Evolutionary conservation across 2,329 filamentous ascomycete species (phyloP).

Genomic region (Xylariaceae sp.): DNA sequence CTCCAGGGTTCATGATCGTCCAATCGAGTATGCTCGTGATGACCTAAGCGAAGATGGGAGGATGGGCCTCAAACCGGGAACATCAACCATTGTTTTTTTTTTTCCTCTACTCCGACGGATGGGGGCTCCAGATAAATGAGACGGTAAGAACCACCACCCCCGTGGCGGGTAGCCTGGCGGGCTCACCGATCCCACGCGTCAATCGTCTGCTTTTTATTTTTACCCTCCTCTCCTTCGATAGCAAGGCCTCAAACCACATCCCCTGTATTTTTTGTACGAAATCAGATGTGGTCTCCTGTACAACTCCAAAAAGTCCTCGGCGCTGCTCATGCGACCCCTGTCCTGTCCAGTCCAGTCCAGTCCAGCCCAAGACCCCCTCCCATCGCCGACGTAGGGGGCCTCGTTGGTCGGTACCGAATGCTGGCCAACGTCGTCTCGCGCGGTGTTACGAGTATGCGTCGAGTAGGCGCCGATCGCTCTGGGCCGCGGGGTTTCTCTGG

Average conservation of each 20-base stretch:
- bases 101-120: not conserved
- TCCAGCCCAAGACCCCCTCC: not conserved
- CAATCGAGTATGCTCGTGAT: not conserved
- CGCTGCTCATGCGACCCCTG: not conserved
- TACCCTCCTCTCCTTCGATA: not conserved
- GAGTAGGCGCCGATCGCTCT: not conserved
- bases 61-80: slow-evolving; percentile 4
- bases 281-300: not conserved
- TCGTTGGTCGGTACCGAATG: not conserved
- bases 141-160: not conserved
- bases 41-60: not conserved
- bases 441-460: not conserved
- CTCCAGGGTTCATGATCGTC: slow-evolving; percentile 3
- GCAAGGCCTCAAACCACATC: not conserved
- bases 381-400: slow-evolving; percentile 1
- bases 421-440: not conserved
- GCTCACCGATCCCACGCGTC: not conserved
- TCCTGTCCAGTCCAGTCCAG: no score
- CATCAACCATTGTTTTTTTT: slow-evolving; percentile 1
- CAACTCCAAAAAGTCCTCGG: not conserved
- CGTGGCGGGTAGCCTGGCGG: not conserved
- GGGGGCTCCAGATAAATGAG: slow-evolving; percentile 7
- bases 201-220: not conserved
- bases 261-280: not conserved
- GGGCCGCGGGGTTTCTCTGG: not conserved